Evolutionary conservation across 805 yeast species (phyloP).

Genomic region (Metschnikowia hibisci): DNA sequence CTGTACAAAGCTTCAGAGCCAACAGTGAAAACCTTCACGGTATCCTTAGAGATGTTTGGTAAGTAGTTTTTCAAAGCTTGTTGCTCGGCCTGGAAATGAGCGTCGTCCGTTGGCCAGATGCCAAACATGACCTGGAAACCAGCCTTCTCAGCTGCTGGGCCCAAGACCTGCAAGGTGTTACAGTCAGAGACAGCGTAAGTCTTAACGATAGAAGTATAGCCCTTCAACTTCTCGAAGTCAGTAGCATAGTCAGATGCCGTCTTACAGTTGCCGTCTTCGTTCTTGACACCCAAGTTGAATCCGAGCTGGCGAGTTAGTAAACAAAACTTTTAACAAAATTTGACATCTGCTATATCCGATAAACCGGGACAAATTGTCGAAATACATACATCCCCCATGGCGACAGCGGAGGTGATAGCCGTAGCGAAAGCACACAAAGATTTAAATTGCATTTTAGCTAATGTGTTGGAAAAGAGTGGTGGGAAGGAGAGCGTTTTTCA

Average conservation of each 20-base stretch:
- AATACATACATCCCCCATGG: constrained; percentile 53
- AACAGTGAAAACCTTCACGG: constrained; percentile 75
- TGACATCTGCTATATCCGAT: background rate
- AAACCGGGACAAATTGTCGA: background rate
- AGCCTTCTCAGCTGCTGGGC: constrained; percentile 78
- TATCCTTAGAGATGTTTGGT: constrained; percentile 64
- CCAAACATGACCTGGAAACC: constrained; percentile 79
- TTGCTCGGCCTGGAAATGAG: constrained; percentile 73
- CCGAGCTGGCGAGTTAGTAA: constrained; percentile 19
- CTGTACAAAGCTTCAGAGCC: constrained; percentile 97
- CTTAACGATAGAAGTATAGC: constrained; percentile 65
- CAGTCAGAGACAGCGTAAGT: constrained; percentile 94
- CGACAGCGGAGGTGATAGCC: constrained; percentile 47
- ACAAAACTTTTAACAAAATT: background rate
- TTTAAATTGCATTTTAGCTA: constrained; percentile 33
- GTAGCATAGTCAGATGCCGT: constrained; percentile 60
- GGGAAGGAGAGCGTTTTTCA: constrained; percentile 4
- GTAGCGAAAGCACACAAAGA: constrained; percentile 46
- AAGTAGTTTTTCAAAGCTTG: constrained; percentile 64
- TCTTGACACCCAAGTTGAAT: constrained; percentile 79
- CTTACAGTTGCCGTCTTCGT: constrained; percentile 74
- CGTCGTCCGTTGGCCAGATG: constrained; percentile 89
- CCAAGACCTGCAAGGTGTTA: constrained; percentile 78
- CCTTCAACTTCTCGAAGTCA: constrained; percentile 59
- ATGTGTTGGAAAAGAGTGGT: background rate